Evolutionary conservation across 2,329 filamentous ascomycete species (phyloP), one percentile per base, ranked within the genome.

Genomic region (Boeremia exigua): DNA sequence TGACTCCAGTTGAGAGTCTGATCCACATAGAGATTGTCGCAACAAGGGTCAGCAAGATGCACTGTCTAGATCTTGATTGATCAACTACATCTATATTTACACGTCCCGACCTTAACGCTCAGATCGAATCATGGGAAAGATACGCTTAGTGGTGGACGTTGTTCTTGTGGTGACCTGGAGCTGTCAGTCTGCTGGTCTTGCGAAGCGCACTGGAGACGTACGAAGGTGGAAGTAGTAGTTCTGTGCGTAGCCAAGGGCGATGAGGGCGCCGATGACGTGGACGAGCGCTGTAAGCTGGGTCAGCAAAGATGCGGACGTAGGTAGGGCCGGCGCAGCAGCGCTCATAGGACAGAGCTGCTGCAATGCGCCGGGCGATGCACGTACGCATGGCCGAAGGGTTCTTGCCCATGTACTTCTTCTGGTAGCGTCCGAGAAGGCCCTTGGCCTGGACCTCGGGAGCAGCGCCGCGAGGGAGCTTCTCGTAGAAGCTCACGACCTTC

Each of bases 141-240:
- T 19, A 55, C 58, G 61, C 68, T 68, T 96, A 99, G 85, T 99
- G 95, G 85, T 99, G 96, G 85, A 92, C 91, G 81, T 99, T 96
- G 90, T 99, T 98, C 91, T 99, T 99, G 90, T 98, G 94, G 87
- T 99, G 94, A 73, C 95, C 95, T 99, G 69, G 50, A 48, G 40
- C 57, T 50, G 53, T 66, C 29, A 63, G 62, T 75, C 62, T 59
- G 33, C 39, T 29, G 17, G 25, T 36, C 56, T 37, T 36, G 17
- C 34, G 8, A 33, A 57, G 17, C 9, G 23, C 12, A 17, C 19
- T 17, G 36, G 29, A 17, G 45, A 87, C 91, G 80, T 88, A 99
- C 95, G 92, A 75, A 99, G 86, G 82, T 99, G 96, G 91, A 96
- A 98, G 87, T 99, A 98, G 88, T 99, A 99, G 84, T 96, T 93